phyloP scores from a whole-genome alignment of 768 basidiomycete genomes.

The Sarcodon aspratus region DNA sequence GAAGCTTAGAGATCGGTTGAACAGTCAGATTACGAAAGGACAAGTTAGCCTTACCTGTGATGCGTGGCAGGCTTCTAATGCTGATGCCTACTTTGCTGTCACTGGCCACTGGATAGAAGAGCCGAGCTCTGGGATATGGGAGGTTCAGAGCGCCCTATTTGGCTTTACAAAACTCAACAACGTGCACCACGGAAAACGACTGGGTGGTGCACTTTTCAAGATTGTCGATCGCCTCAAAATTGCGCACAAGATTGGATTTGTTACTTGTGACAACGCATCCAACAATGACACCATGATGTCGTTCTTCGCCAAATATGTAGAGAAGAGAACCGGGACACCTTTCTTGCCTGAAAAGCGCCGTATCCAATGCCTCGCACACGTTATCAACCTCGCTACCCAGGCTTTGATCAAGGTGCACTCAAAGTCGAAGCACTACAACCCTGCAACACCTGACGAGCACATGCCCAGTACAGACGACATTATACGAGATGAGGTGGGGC shows the following conservation, averaged over 20 bases:
- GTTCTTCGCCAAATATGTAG: slow-evolving; percentile 10
- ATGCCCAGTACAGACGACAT: not conserved
- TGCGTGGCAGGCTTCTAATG: no score
- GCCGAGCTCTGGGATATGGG: slow-evolving; percentile 12
- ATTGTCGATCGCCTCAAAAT: slow-evolving; percentile 17
- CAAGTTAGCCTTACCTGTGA: no score
- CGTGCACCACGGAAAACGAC: slow-evolving; percentile 22
- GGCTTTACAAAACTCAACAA: slow-evolving; percentile 24
- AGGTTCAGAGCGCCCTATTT: slow-evolving; percentile 16
- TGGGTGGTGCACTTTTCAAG: slow-evolving; percentile 27
- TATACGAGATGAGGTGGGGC: slow-evolving; percentile 14
- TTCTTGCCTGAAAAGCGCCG: slow-evolving; percentile 4
- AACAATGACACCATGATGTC: slow-evolving; percentile 26
- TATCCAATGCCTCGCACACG: slow-evolving; percentile 19
- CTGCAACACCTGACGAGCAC: slow-evolving; percentile 8
- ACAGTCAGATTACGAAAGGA: no score
- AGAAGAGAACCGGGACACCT: not conserved
- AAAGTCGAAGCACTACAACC: slow-evolving; percentile 16
- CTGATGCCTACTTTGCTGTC: slow-evolving; percentile 24
- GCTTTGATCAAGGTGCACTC: slow-evolving; percentile 14
- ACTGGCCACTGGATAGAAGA: no score
- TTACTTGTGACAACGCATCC: slow-evolving; percentile 26
- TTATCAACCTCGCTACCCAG: slow-evolving; percentile 23
- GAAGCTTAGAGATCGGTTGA: not conserved
- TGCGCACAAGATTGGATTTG: slow-evolving; percentile 19